Conservation (phyloP, 2,329 filamentous ascomycete genomes). For the Gaeumannomyces tritici region DNA sequence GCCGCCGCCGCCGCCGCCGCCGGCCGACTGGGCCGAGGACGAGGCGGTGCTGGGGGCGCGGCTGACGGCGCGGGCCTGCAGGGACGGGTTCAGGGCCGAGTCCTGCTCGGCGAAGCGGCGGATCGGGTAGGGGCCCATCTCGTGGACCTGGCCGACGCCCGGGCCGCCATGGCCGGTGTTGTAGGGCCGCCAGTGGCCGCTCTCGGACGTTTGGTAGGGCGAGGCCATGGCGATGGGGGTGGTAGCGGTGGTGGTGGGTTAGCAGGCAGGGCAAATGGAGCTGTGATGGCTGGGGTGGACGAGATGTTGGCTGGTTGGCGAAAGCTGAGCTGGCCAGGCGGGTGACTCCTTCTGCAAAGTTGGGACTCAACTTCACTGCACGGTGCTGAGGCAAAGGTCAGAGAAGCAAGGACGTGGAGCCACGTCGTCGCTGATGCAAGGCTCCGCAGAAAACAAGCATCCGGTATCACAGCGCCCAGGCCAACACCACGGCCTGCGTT, state of each 20-base stretch:
- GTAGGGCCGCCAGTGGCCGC: constrained; percentile 1
- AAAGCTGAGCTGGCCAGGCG: no score
- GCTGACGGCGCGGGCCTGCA: background rate
- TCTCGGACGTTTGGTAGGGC: background rate
- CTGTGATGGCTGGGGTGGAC: background rate
- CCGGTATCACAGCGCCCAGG: background rate
- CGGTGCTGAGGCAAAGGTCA: background rate
- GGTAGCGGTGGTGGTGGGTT: background rate
- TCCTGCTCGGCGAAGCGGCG: constrained; percentile 2
- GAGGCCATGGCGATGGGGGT: background rate
- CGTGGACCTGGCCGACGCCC: constrained; percentile 1
- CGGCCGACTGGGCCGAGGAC: background rate
- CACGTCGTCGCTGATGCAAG: background rate
- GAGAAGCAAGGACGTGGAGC: no score
- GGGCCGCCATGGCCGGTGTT: background rate
- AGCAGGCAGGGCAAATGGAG: background rate
- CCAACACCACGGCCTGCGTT: background rate
- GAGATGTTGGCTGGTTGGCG: background rate
- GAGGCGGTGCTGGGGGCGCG: background rate
- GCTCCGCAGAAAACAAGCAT: background rate
- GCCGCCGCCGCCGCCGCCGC: background rate
- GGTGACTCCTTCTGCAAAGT: background rate
- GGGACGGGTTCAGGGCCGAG: background rate
- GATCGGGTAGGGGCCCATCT: constrained; percentile 3
- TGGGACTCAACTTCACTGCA: background rate